Base-by-base conservation (phyloP, 2,329 filamentous ascomycete species). In the Pestalotiopsis sp. region DNA sequence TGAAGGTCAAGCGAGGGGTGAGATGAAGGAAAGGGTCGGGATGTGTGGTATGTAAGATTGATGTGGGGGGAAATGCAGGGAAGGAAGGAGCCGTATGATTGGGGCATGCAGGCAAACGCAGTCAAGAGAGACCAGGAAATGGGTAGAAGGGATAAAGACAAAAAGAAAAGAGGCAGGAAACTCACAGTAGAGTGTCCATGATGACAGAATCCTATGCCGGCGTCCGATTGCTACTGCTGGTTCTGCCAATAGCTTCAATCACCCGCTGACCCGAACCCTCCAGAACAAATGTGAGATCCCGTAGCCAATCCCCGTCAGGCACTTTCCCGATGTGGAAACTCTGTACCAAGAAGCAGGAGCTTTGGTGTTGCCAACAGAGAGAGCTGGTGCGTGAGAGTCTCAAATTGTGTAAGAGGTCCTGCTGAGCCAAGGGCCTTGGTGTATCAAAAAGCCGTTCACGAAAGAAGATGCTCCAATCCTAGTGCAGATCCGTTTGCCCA, bases 111-210 rank as follows among this genome's bases (percentile, higher is more conserved):
- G 27, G 23, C 41, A 66, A 36, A 39, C 49, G 63, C 23, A 36
- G 17, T 31, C 12, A 25, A 20, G n/a, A 36, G 31, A 45, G 25
- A 38, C 27, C 71, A 69, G 59, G 67, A 67, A 70, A 67, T 58
- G 68, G 52, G 69, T 69, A 71, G 23, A 65, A 87, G 17, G 25
- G 23, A 25, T 4, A 31, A 27, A 9, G n/a, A 20, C 23, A 36
- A 56, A 39, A 49, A 41, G 71, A 69, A 63, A 69, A 67, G 69
- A 69, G 59, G 67, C 52, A 69, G 69, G 71, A 25, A 67, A 87
- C 88, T 81, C 83, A 90, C 87, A 90, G 82, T 75, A 90, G 78
- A 69, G 88, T 90, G 78, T 90, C 88, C 88, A 90, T 90, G 67
- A 67, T 76, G 73, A 65, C n/a, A 23, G 13, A 9, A 36, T 62